Percentiles rank a stretch among this genome's conserved stretches.
Conservation (phyloP, 139 green algal species). For the Volvox reticuliferus region DNA sequence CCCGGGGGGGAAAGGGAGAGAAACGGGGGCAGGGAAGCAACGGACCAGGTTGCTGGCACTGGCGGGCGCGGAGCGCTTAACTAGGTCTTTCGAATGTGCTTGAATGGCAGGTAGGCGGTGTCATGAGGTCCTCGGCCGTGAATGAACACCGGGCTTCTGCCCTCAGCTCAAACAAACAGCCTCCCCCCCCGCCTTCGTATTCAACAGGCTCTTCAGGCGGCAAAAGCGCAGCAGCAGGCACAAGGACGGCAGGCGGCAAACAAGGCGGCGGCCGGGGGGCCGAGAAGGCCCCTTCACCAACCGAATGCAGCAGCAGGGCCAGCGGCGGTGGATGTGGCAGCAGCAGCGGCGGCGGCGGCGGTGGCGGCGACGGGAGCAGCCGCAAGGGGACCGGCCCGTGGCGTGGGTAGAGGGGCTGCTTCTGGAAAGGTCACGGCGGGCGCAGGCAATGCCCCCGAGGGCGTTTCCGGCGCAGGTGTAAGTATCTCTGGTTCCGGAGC, state of each 20-base stretch:
- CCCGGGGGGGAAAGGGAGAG: no score
- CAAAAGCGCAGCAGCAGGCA: slow-evolving; percentile 10
- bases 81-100: no score
- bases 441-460: no score
- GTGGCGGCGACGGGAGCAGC: background rate
- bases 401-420: background rate
- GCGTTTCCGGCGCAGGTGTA: background rate
- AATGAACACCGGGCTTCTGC: no score
- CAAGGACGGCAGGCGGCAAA: background rate
- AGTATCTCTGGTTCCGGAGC: slow-evolving; percentile 18
- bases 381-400: background rate
- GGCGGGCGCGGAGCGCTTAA: no score
- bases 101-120: no score
- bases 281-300: no score
- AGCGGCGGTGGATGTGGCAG: background rate
- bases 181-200: background rate
- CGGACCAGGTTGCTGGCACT: no score
- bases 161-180: no score
- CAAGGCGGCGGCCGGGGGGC: no score
- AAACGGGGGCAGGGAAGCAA: no score
- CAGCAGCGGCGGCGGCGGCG: background rate
- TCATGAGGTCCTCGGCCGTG: no score
- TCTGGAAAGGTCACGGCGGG: background rate
- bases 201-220: slow-evolving; percentile 5
- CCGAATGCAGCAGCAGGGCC: background rate